Percentiles rank a stretch among this genome's conserved stretches.
Evolutionary conservation across 805 yeast genomes (phyloP).

Genomic region (Hanseniaspora singularis): DNA sequence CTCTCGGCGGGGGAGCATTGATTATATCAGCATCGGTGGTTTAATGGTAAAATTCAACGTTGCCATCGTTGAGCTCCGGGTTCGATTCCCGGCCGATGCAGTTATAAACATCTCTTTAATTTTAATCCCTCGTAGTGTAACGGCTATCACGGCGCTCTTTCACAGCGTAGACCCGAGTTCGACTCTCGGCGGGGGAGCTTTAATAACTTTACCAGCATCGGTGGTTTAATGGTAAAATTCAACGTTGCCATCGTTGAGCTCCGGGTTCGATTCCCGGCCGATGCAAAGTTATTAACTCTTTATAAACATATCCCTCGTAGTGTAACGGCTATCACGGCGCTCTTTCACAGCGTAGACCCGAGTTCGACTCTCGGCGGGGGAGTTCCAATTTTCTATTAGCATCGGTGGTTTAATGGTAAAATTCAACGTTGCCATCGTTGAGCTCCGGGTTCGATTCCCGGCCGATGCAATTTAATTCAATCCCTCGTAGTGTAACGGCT

Average conservation of each 20-base stretch:
- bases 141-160: conserved; percentile 16
- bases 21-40: too few species aligned
- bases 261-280: conserved; percentile 15
- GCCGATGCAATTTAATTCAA: too few species aligned
- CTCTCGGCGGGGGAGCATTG: too few species aligned
- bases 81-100: too few species aligned
- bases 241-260: conserved; percentile 13
- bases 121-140: conserved; percentile 14
- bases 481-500: conserved; percentile 16
- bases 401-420: background rate
- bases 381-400: conserved; percentile 7
- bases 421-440: background rate
- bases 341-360: conserved; percentile 16
- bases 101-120: background rate
- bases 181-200: too few species aligned
- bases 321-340: conserved; percentile 16
- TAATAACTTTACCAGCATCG: conserved; percentile 9
- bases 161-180: conserved; percentile 16
- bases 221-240: conserved; percentile 14
- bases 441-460: too few species aligned
- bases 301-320: conserved; percentile 16
- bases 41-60: background rate
- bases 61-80: too few species aligned
- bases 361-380: conserved; percentile 16
- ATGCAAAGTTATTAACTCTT: too few species aligned